A percentile compares a stretch with the other conserved stretches of the same genome.
These are phyloP conservation scores for Raddia distichophylla DNA, from an alignment of 176 grass and related monocot genomes.

Conservation along the genomic window DNA sequence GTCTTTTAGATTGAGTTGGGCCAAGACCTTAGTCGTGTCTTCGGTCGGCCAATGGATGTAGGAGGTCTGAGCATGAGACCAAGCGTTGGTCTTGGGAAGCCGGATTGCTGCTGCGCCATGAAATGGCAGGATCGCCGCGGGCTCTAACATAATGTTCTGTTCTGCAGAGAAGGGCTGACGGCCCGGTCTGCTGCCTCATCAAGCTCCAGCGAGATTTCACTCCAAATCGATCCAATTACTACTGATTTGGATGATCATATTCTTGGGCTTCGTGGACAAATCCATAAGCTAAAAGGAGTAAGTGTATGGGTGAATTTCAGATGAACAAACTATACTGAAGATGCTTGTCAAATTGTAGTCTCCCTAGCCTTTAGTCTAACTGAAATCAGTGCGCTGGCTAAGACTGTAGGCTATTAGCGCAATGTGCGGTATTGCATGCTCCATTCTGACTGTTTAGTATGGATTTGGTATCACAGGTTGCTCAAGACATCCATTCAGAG, in stretches of 20 bases:
- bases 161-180: slow-evolving; percentile 65
- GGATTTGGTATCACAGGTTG: slow-evolving; percentile 61
- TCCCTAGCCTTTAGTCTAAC: not conserved
- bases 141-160: not conserved
- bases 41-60: no score
- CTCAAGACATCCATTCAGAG: slow-evolving; percentile 75
- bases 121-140: no score
- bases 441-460: not conserved
- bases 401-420: not conserved
- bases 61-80: no score
- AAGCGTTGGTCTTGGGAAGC: no score
- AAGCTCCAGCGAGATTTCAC: slow-evolving; percentile 63
- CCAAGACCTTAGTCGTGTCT: no score
- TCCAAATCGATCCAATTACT: slow-evolving; percentile 80
- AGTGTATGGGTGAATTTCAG: slow-evolving; percentile 14
- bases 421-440: not conserved
- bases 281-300: slow-evolving; percentile 67
- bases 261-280: slow-evolving; percentile 56
- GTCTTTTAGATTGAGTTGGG: no score
- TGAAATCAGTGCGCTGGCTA: not conserved
- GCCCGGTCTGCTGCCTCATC: slow-evolving; percentile 46
- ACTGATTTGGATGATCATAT: slow-evolving; percentile 74
- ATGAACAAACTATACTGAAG: not conserved
- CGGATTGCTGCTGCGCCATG: no score
- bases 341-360: not conserved